Base-by-base conservation (phyloP, 352 stramenopile genomes). In the Globisporangium uncinulatum region DNA sequence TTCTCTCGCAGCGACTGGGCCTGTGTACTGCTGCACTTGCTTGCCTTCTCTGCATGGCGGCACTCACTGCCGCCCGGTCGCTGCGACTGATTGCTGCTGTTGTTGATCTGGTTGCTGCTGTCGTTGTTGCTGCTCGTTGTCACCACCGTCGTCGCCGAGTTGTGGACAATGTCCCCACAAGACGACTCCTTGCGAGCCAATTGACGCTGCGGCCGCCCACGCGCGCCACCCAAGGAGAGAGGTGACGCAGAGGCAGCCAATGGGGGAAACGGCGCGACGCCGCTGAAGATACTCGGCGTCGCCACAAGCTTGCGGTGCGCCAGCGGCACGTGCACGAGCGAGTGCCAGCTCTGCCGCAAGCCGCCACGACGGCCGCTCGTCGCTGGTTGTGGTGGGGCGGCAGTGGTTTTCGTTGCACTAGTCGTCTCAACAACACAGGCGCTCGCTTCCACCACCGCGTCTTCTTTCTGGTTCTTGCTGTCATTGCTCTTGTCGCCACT, bases 281-380 rank as follows among this genome's bases (percentile, higher is more conserved):
- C 49, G 34, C 67, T 63, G 54, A 88, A 83, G 46, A 84, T 72
- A 43, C 63, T 65, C 3, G 72, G 74, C 0, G 72, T 51, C 20
- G 76, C 57, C 50, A 91, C 74, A 36, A 86, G 56, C 44, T 91
- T 91, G 48, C 78, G 76, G 63, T 88, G 80, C 1, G 70, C 41
- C 1, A 91, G 57, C 8, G 81, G 76, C 0, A 89, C 74, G n/a
- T 78, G 74, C 15, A 88, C 55, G 2, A 69, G 76, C 1, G 81
- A 76, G 41, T 87, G 62, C 81, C 81, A 91, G 31, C 72, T 81
- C 52, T 88, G 79, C 7, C 52, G 54, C 17, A 48, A 45, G 10
- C 37, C 9, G 21, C 46, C n/a, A 17, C n/a, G 59, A 29, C 1
- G 36, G 19, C 9, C 19, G 7, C 7, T 9, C 15, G 48, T 36